Percentiles rank a stretch among this genome's conserved stretches.
Conservation (phyloP, 2,329 filamentous ascomycete genomes). For the Trichoderma harzianum region DNA sequence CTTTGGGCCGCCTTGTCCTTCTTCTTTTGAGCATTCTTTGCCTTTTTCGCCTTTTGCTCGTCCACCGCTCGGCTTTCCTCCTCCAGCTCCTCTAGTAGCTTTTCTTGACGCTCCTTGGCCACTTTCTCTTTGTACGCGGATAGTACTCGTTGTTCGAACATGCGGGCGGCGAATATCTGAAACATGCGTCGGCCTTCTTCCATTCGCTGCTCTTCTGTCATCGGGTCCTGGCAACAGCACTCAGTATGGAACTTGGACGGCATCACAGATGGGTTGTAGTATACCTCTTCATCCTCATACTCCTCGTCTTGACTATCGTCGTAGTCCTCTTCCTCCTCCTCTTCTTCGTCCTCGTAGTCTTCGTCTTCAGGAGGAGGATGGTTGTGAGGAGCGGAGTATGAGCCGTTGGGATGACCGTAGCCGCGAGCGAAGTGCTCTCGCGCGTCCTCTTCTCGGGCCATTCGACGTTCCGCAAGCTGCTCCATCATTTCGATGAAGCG, state of each 20-base stretch:
- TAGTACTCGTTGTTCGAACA: conserved; percentile 97
- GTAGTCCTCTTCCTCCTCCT: conserved; percentile 59
- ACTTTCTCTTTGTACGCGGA: conserved; percentile 98
- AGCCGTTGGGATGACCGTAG: conserved; percentile 59
- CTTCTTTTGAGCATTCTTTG: conserved; percentile 88
- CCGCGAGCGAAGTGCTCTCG: conserved; percentile 57
- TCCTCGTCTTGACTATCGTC: conserved; percentile 62
- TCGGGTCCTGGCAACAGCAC: conserved; percentile 69
- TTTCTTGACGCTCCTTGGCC: conserved; percentile 83
- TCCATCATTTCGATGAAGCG: conserved; percentile 99
- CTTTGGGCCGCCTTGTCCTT: conserved; percentile 91
- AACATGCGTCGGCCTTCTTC: conserved; percentile 98
- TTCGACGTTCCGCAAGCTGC: conserved; percentile 91
- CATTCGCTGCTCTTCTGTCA: conserved; percentile 99
- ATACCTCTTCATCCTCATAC: conserved; percentile 78
- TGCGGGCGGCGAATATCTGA: conserved; percentile 96
- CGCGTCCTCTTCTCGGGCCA: conserved; percentile 93
- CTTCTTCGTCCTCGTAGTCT: conserved; percentile 68
- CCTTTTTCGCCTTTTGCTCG: conserved; percentile 86
- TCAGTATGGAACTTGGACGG: conserved; percentile 42
- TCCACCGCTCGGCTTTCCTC: conserved; percentile 75
- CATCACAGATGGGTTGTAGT: conserved; percentile 41
- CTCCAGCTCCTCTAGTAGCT: conserved; percentile 85
- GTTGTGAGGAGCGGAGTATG: conserved; percentile 59
- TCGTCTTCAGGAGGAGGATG: conserved; percentile 76